Percentiles rank a stretch among this genome's conserved stretches.
Evolutionary conservation across 2,329 filamentous ascomycete species (phyloP).

Genomic region (Bisporella sp.): DNA sequence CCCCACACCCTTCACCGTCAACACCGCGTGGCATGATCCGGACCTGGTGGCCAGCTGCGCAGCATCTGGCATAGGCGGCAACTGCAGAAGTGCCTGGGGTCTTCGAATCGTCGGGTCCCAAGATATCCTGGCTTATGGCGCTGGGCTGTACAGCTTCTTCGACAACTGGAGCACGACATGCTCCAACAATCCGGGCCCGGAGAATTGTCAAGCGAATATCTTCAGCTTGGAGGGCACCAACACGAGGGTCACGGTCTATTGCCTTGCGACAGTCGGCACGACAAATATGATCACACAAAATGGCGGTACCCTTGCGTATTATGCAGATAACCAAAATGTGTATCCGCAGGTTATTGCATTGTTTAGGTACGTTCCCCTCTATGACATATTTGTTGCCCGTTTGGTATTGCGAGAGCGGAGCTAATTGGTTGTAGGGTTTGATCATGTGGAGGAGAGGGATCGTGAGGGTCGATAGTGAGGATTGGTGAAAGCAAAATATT

Average conservation of each 20-base stretch:
- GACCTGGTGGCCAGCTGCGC: slow-evolving; percentile 38
- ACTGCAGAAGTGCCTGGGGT: slow-evolving; percentile 56
- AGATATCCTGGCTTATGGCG: slow-evolving; percentile 43
- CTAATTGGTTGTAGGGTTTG: too few relatives aligned
- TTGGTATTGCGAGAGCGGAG: too few relatives aligned
- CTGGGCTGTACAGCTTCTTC: slow-evolving; percentile 54
- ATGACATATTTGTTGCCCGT: too few relatives aligned
- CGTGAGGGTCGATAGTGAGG: too few relatives aligned
- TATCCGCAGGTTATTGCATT: slow-evolving; percentile 15
- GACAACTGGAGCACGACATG: slow-evolving; percentile 40
- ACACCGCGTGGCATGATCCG: slow-evolving; percentile 38
- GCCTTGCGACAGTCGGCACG: slow-evolving; percentile 15
- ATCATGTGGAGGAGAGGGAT: too few relatives aligned
- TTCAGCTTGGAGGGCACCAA: slow-evolving; percentile 14
- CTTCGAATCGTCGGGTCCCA: slow-evolving; percentile 49
- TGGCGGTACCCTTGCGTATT: slow-evolving; percentile 6
- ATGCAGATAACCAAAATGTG: slow-evolving; percentile 14
- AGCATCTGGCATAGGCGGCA: slow-evolving; percentile 32
- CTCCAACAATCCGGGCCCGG: slow-evolving; percentile 5
- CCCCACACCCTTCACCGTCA: slow-evolving; percentile 52
- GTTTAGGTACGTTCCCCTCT: neutral
- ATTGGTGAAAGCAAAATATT: too few relatives aligned
- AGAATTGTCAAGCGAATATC: slow-evolving; percentile 15
- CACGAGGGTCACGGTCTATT: slow-evolving; percentile 13
- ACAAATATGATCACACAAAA: slow-evolving; percentile 13